Evolutionary conservation across 176 grass and related monocot genomes (phyloP).

Genomic region (Rhynchospora breviuscula): DNA sequence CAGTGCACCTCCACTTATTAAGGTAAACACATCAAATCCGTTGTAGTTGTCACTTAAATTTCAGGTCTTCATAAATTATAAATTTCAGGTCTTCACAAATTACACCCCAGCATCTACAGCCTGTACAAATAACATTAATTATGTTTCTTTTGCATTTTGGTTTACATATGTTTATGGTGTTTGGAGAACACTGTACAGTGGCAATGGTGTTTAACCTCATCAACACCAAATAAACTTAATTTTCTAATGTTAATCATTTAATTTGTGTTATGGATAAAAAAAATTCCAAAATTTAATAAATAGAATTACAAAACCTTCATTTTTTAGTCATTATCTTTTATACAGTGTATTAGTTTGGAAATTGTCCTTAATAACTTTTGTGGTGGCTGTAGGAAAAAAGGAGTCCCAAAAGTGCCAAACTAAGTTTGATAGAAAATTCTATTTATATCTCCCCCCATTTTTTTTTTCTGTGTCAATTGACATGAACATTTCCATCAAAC

Average conservation of each 20-base stretch:
- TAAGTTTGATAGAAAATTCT: background rate
- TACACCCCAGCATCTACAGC: background rate
- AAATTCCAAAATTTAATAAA: background rate
- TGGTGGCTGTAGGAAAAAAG: background rate
- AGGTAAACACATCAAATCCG: slow-evolving; percentile 37
- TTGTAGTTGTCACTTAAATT: slow-evolving; percentile 25
- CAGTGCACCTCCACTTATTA: slow-evolving; percentile 78
- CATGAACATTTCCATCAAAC: background rate
- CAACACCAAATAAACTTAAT: background rate
- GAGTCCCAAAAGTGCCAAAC: background rate
- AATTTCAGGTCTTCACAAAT: slow-evolving; percentile 61
- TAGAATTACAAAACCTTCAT: background rate
- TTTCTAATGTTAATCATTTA: background rate
- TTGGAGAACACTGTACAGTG: slow-evolving; percentile 3
- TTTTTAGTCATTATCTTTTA: background rate
- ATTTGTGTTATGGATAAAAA: background rate
- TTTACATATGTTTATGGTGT: background rate
- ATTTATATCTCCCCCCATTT: background rate
- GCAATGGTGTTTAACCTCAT: background rate
- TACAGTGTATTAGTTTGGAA: background rate
- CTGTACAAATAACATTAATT: too few relatives aligned
- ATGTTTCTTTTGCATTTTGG: background rate
- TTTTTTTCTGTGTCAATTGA: background rate
- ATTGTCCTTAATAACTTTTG: background rate
- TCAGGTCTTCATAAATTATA: too few relatives aligned